phyloP scores from a whole-genome alignment of 2,329 filamentous ascomycete species.

The Trichoderma sp. region DNA sequence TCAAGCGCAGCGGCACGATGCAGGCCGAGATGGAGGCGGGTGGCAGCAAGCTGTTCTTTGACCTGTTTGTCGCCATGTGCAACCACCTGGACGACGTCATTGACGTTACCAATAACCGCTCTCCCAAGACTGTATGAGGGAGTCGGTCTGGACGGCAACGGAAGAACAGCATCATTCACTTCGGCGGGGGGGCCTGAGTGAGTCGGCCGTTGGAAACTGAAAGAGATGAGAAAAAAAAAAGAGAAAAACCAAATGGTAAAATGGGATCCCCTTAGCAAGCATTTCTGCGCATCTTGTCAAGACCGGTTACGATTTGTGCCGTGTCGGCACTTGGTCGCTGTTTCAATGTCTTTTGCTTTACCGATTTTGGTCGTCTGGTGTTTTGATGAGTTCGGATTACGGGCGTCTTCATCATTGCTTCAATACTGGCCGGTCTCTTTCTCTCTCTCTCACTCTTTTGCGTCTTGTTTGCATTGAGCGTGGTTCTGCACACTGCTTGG shows the following conservation, averaged over 20 bases:
- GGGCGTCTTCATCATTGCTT: constrained; percentile 42
- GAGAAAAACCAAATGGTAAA: not conserved
- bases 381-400: constrained; percentile 48
- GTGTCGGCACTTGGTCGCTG: constrained; percentile 48
- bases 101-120: constrained; percentile 73
- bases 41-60: constrained; percentile 90
- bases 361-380: constrained; percentile 51
- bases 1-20: constrained; percentile 98
- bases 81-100: constrained; percentile 97
- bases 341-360: constrained; percentile 47
- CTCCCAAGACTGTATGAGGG: constrained; percentile 59
- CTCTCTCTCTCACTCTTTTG: constrained; percentile 1
- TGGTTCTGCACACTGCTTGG: constrained; percentile 29
- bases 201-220: constrained; percentile 30
- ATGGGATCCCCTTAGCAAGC: not conserved
- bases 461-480: constrained; percentile 23
- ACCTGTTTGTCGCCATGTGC: constrained; percentile 97
- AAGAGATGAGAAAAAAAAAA: constrained; percentile 21
- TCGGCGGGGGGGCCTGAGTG: constrained; percentile 32
- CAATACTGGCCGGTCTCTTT: constrained; percentile 13
- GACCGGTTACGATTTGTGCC: constrained; percentile 42
- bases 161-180: constrained; percentile 26
- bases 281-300: not conserved
- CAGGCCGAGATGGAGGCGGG: constrained; percentile 97
- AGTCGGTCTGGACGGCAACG: constrained; percentile 11